Evolutionary conservation across 2,329 filamentous ascomycete species (phyloP).

Genomic region (Alternaria panax): DNA sequence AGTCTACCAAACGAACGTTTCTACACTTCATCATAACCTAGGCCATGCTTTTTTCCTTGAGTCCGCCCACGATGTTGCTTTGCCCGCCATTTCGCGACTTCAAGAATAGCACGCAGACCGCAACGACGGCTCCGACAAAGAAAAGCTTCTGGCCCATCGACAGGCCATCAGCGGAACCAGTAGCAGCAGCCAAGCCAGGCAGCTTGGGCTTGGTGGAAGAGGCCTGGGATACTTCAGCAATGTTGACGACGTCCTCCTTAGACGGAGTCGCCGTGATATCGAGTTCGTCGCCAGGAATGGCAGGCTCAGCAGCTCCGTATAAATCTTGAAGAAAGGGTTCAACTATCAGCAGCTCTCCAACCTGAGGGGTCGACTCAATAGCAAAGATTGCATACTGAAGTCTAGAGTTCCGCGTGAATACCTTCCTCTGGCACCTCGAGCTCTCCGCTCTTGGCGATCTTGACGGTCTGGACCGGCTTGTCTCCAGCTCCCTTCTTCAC

Average conservation of each 20-base stretch:
- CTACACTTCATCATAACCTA: slow-evolving; percentile 32
- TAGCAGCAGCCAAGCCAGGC: slow-evolving; percentile 25
- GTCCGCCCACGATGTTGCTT: slow-evolving; percentile 18
- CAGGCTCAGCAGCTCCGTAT: slow-evolving; percentile 54
- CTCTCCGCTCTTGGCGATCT: slow-evolving; percentile 85
- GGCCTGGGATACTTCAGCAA: slow-evolving; percentile 32
- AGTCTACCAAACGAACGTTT: slow-evolving; percentile 7
- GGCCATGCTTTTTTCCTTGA: slow-evolving; percentile 53
- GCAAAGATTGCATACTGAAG: slow-evolving; percentile 30
- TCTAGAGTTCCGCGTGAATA: slow-evolving; percentile 90
- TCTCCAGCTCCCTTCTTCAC: slow-evolving; percentile 70
- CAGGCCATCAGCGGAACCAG: slow-evolving; percentile 46
- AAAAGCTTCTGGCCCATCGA: slow-evolving; percentile 56
- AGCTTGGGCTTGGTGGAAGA: slow-evolving; percentile 24
- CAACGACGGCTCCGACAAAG: slow-evolving; percentile 54
- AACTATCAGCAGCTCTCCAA: slow-evolving; percentile 54
- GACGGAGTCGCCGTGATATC: slow-evolving; percentile 45
- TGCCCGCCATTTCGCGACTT: slow-evolving; percentile 42
- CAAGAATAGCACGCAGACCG: slow-evolving; percentile 52
- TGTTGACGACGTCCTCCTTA: slow-evolving; percentile 35
- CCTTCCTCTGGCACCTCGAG: slow-evolving; percentile 85
- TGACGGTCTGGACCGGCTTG: slow-evolving; percentile 73
- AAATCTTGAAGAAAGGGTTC: slow-evolving; percentile 53
- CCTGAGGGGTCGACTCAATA: slow-evolving; percentile 27
- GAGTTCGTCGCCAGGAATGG: slow-evolving; percentile 52